Percentiles rank a stretch among this genome's conserved stretches.
Conservation (phyloP, 2,329 filamentous ascomycete species). For the Ceratocystis destructans region DNA sequence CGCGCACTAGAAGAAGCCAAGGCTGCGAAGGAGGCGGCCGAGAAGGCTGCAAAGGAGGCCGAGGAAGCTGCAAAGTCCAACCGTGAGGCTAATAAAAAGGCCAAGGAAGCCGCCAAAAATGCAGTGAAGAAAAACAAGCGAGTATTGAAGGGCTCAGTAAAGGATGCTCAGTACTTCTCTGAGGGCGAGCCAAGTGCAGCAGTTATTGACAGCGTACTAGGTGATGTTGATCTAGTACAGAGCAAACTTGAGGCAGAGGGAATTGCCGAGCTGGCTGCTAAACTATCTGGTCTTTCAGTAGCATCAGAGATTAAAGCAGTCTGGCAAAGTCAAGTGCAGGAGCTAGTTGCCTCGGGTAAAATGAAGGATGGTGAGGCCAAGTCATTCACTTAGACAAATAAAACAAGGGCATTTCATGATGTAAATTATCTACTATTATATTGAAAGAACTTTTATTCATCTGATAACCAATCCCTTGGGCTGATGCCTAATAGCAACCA, state of each 20-base stretch:
- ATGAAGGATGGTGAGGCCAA: slow-evolving; percentile 73
- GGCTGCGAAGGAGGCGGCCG: slow-evolving; percentile 72
- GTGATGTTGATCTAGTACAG: slow-evolving; percentile 77
- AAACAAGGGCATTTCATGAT: neutral
- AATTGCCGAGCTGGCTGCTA: slow-evolving; percentile 66
- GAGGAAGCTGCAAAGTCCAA: slow-evolving; percentile 77
- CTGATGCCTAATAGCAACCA: no score
- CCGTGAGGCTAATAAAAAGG: slow-evolving; percentile 79
- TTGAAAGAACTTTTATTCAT: no score
- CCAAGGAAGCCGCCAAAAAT: slow-evolving; percentile 96
- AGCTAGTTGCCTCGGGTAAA: slow-evolving; percentile 69
- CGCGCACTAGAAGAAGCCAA: slow-evolving; percentile 72
- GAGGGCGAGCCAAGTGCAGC: slow-evolving; percentile 56
- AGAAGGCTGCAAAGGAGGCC: slow-evolving; percentile 63
- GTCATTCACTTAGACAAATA: slow-evolving; percentile 33
- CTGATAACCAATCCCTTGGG: no score
- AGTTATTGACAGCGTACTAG: slow-evolving; percentile 69
- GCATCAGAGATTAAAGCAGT: slow-evolving; percentile 72
- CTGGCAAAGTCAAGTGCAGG: slow-evolving; percentile 65
- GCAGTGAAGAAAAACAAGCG: slow-evolving; percentile 99
- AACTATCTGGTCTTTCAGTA: slow-evolving; percentile 67
- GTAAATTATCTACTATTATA: no score
- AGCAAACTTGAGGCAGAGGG: slow-evolving; percentile 82
- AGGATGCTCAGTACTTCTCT: slow-evolving; percentile 95
- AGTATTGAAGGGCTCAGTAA: slow-evolving; percentile 81